Percentiles rank a stretch among this genome's conserved stretches.
Conservation (phyloP, 2,329 filamentous ascomycete genomes). For the Botrytis deweyae region DNA sequence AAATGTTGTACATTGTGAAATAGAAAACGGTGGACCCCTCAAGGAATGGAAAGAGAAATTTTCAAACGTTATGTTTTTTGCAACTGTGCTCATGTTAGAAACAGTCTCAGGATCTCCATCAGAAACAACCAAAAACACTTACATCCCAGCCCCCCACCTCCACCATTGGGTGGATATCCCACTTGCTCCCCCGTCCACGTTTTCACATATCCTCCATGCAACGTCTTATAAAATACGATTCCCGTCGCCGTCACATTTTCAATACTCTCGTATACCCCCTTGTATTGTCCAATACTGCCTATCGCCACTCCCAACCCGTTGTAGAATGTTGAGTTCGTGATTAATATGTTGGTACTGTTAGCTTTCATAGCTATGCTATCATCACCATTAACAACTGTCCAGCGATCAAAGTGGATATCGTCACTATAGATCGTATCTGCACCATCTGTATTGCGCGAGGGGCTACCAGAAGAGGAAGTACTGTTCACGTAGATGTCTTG, state of each 20-base stretch:
- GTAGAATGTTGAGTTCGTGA: conserved; percentile 51
- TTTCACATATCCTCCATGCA: conserved; percentile 48
- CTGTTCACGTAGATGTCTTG: conserved; percentile 55
- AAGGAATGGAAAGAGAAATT: conserved; percentile 16
- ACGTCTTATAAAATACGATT: conserved; percentile 17
- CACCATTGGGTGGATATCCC: conserved; percentile 57
- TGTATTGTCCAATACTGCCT: conserved; percentile 58
- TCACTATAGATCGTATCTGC: conserved; percentile 54
- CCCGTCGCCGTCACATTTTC: not conserved
- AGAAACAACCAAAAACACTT: not conserved
- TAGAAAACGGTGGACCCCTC: conserved; percentile 32
- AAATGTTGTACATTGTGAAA: conserved; percentile 45
- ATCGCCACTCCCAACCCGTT: conserved; percentile 54
- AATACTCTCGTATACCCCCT: conserved; percentile 12
- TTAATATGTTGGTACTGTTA: conserved; percentile 55
- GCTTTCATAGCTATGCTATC: conserved; percentile 55
- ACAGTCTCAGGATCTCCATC: not conserved
- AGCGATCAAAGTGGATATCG: conserved; percentile 51
- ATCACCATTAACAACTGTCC: conserved; percentile 53
- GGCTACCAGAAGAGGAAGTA: conserved; percentile 27
- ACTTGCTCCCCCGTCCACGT: conserved; percentile 55
- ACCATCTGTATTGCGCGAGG: conserved; percentile 47
- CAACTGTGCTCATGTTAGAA: conserved; percentile 18
- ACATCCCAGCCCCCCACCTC: conserved; percentile 53
- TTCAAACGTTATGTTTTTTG: conserved; percentile 11